Conservation (phyloP, 2,329 filamentous ascomycete genomes). For the Lasiodiplodia hormozganensis region DNA sequence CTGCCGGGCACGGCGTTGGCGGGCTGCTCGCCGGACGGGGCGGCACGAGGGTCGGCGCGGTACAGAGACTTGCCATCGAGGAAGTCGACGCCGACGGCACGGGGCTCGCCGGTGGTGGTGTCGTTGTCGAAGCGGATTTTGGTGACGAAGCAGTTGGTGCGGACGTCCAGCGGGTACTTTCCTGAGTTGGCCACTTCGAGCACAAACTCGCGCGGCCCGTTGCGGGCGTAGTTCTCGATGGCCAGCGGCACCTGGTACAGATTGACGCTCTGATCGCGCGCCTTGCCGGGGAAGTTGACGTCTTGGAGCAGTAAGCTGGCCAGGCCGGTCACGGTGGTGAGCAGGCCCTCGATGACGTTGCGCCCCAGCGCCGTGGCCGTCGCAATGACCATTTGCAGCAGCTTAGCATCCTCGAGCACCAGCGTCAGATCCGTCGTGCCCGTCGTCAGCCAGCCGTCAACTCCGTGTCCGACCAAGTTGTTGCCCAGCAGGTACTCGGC, state of each 20-base stretch:
- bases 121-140: constrained; percentile 68
- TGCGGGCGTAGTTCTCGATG: constrained; percentile 56
- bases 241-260: constrained; percentile 67
- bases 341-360: constrained; percentile 43
- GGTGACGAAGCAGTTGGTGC: constrained; percentile 68
- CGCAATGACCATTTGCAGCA: constrained; percentile 60
- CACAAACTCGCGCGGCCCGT: constrained; percentile 64
- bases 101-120: constrained; percentile 62
- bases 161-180: constrained; percentile 64
- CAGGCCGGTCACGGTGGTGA: constrained; percentile 52
- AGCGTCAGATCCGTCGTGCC: constrained; percentile 59
- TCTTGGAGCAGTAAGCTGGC: constrained; percentile 45
- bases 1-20: constrained; percentile 42
- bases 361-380: constrained; percentile 58
- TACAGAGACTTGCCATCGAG: constrained; percentile 49
- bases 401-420: constrained; percentile 59
- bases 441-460: constrained; percentile 54
- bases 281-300: constrained; percentile 55
- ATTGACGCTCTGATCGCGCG: constrained; percentile 55
- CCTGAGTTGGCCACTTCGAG: constrained; percentile 56
- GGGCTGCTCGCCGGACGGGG: constrained; percentile 37
- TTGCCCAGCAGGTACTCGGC: constrained; percentile 58
- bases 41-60: constrained; percentile 44
- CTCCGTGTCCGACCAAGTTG: constrained; percentile 24
- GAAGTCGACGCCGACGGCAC: constrained; percentile 53